phyloP scores from a whole-genome alignment of 768 basidiomycete species.

The Postia placenta region DNA sequence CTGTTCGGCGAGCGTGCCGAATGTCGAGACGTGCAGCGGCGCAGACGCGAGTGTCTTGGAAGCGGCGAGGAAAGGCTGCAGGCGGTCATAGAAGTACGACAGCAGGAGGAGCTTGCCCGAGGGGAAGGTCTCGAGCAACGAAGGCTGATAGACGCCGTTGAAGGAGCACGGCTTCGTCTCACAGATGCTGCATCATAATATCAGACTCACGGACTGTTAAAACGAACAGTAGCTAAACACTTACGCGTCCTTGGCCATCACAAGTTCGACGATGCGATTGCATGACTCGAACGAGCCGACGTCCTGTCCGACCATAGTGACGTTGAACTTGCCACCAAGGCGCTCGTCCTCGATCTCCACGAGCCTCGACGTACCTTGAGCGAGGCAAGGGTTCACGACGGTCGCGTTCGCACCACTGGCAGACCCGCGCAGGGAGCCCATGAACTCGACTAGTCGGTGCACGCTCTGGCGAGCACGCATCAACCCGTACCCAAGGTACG shows the following conservation, averaged over 20 bases:
- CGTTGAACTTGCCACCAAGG: slow-evolving; percentile 40
- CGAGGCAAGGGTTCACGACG: slow-evolving; percentile 80
- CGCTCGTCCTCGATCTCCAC: slow-evolving; percentile 57
- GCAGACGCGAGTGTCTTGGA: slow-evolving; percentile 15
- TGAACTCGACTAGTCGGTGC: slow-evolving; percentile 88
- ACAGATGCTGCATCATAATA: slow-evolving; percentile 52
- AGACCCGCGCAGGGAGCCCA: slow-evolving; percentile 39
- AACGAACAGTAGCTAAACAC: slow-evolving; percentile 29
- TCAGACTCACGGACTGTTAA: background rate
- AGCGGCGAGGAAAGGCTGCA: slow-evolving; percentile 62
- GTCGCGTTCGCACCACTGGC: slow-evolving; percentile 22
- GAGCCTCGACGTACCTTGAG: slow-evolving; percentile 50
- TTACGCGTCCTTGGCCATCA: slow-evolving; percentile 92
- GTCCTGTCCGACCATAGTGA: slow-evolving; percentile 83
- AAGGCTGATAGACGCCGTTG: slow-evolving; percentile 96
- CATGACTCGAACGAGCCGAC: slow-evolving; percentile 85
- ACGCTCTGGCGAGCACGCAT: slow-evolving; percentile 84
- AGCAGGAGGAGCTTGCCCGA: slow-evolving; percentile 83
- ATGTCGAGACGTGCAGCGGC: slow-evolving; percentile 38
- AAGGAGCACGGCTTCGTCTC: slow-evolving; percentile 93
- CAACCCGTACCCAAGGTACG: slow-evolving; percentile 93
- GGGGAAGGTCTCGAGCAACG: slow-evolving; percentile 82
- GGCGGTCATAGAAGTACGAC: slow-evolving; percentile 97
- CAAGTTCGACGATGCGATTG: slow-evolving; percentile 74
- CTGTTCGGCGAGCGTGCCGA: slow-evolving; percentile 56